Evolutionary conservation across 2,329 filamentous ascomycete genomes (phyloP).

Genomic region (Xylariomycetidae sp.): DNA sequence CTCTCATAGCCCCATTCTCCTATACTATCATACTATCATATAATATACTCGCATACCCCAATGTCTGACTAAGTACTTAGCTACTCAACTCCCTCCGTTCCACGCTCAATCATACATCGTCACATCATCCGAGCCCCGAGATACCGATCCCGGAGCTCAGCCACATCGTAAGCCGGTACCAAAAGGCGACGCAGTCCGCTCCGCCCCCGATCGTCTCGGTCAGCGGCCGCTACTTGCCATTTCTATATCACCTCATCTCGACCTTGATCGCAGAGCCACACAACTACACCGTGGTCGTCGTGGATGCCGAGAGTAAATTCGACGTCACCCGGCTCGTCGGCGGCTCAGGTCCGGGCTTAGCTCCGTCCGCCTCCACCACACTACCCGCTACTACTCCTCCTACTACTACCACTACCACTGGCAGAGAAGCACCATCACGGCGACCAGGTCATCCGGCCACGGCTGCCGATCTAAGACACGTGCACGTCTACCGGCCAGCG

Average conservation of each 20-base stretch:
- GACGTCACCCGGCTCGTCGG: constrained; percentile 42
- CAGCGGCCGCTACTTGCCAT: constrained; percentile 47
- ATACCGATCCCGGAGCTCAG: constrained; percentile 43
- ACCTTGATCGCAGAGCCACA: constrained; percentile 45
- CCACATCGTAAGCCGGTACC: constrained; percentile 40
- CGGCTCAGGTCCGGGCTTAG: no score
- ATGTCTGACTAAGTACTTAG: no score
- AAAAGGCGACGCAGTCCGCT: constrained; percentile 41
- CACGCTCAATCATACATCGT: constrained; percentile 8
- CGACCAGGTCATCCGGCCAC: constrained; percentile 18
- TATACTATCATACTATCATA: no score
- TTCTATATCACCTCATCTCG: constrained; percentile 53
- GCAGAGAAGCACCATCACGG: no score
- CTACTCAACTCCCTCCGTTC: constrained; percentile 16
- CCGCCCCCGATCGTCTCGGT: constrained; percentile 39
- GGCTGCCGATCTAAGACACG: constrained; percentile 39
- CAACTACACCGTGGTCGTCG: constrained; percentile 44
- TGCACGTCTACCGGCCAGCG: constrained; percentile 44
- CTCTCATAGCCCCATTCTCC: no score
- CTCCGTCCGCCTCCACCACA: constrained; percentile 9
- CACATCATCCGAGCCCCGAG: constrained; percentile 6
- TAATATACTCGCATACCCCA: no score
- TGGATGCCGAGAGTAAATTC: constrained; percentile 54
- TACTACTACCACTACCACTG: no score
- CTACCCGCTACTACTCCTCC: neutral